phyloP scores from a whole-genome alignment of 1,284 basidiomycete species.

The Ustilago tritici region DNA sequence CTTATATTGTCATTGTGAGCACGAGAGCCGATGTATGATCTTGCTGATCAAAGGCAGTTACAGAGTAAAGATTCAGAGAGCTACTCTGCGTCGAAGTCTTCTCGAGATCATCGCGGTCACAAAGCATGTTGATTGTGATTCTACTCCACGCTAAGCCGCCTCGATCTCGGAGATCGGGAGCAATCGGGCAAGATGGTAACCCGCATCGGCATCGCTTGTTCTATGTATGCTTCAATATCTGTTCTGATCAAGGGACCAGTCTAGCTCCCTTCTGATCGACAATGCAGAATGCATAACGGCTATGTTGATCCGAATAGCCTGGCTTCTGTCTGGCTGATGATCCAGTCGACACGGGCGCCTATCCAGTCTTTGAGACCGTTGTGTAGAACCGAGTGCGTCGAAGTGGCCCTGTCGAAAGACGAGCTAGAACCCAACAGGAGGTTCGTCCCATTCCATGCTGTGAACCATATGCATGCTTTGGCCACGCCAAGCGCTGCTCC shows the following conservation, averaged over 20 bases:
- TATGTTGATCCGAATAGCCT: not conserved
- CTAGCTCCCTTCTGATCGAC: not conserved
- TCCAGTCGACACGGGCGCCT: slow-evolving; percentile 21
- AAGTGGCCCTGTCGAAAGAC: not conserved
- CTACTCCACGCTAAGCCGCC: not conserved
- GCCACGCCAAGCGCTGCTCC: slow-evolving; percentile 43
- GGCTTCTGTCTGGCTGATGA: slow-evolving; percentile 25
- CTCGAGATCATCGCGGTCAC: not conserved
- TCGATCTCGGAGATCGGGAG: not conserved
- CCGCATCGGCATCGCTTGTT: not conserved
- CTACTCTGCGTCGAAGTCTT: too few species aligned
- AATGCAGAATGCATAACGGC: not conserved
- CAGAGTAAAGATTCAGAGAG: too few species aligned
- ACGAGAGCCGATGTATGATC: too few species aligned
- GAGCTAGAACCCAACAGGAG: slow-evolving; percentile 9
- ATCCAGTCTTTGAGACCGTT: slow-evolving; percentile 19
- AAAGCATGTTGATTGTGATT: slow-evolving; percentile 8
- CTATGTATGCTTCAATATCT: not conserved
- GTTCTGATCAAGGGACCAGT: not conserved
- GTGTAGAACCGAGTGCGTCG: slow-evolving; percentile 4
- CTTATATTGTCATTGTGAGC: too few species aligned
- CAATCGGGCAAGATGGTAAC: not conserved
- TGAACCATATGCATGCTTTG: slow-evolving; percentile 49
- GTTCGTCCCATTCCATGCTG: slow-evolving; percentile 40
- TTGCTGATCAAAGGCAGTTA: not conserved